These are phyloP conservation scores for Colletotrichum magnum DNA, from an alignment of 2,329 filamentous ascomycete genomes.

Conservation along the genomic window DNA sequence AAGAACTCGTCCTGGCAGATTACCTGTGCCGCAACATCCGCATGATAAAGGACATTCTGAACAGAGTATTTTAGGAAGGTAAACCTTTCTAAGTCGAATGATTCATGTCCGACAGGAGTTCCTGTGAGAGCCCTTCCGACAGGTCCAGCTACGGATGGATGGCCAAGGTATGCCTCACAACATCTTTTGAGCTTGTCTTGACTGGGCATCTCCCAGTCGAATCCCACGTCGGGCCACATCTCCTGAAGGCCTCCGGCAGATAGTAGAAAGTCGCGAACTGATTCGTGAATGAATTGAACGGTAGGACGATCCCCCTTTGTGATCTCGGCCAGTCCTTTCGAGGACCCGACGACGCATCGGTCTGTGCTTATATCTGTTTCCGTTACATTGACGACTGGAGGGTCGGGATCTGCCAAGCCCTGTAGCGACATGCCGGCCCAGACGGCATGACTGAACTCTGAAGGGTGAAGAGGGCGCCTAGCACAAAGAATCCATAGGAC, in stretches of 20 bases:
- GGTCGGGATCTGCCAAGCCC: slow-evolving; percentile 42
- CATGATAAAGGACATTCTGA: slow-evolving; percentile 56
- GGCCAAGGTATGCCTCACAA: slow-evolving; percentile 57
- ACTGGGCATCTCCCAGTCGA: slow-evolving; percentile 50
- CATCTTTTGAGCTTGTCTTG: slow-evolving; percentile 61
- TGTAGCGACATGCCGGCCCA: slow-evolving; percentile 41
- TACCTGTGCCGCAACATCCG: slow-evolving; percentile 52
- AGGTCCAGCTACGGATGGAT: slow-evolving; percentile 15
- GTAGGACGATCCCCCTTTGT: slow-evolving; percentile 48
- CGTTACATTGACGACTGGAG: no score
- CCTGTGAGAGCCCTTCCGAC: background rate
- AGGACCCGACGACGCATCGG: slow-evolving; percentile 58
- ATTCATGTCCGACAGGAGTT: background rate
- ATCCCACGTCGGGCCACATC: slow-evolving; percentile 51
- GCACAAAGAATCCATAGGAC: slow-evolving; percentile 69
- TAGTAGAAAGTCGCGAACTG: slow-evolving; percentile 63
- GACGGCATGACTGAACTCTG: slow-evolving; percentile 63
- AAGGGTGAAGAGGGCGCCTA: slow-evolving; percentile 54
- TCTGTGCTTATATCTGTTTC: no score
- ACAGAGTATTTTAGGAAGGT: no score
- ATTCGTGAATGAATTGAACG: slow-evolving; percentile 69
- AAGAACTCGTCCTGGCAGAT: slow-evolving; percentile 50
- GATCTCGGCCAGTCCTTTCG: slow-evolving; percentile 65
- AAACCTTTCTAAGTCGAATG: slow-evolving; percentile 23
- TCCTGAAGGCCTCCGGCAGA: slow-evolving; percentile 48